Conservation (phyloP, 257 asterid species). For the Hygrophila difformis region DNA sequence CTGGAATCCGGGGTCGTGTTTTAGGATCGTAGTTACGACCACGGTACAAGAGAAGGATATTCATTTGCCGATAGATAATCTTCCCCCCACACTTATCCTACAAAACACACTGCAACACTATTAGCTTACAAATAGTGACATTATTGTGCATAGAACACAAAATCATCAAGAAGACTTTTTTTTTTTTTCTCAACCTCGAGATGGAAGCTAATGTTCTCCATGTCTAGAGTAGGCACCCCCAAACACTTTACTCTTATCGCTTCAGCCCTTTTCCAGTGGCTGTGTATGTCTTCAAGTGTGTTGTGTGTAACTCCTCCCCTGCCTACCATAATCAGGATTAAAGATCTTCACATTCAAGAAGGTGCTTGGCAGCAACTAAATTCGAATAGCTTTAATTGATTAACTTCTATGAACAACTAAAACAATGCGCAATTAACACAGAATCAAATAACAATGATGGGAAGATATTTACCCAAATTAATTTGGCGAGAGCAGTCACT, state of each 20-base stretch:
- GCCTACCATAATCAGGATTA: conserved; percentile 28
- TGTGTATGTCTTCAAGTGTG: conserved; percentile 77
- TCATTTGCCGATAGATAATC: conserved; percentile 58
- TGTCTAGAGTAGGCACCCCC: conserved; percentile 90
- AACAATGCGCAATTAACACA: too few relatives aligned
- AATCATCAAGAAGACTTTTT: not conserved
- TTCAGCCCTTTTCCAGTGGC: conserved; percentile 83
- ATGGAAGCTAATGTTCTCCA: conserved; percentile 85
- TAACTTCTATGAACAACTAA: not conserved
- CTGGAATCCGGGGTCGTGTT: conserved; percentile 43
- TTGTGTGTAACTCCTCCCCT: conserved; percentile 92
- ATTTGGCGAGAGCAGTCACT: conserved; percentile 70
- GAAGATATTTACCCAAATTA: conserved; percentile 47
- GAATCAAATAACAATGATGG: not conserved
- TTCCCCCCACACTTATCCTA: conserved; percentile 83
- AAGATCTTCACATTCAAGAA: not conserved
- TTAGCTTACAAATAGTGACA: conserved; percentile 23
- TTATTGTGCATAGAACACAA: not conserved
- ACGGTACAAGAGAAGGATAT: conserved; percentile 52
- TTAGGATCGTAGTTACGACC: conserved; percentile 70
- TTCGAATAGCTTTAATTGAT: not conserved
- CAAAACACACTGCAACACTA: conserved; percentile 36
- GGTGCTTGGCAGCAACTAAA: not conserved
- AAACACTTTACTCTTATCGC: conserved; percentile 84
- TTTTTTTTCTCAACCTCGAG: conserved; percentile 49